Base-by-base conservation (phyloP, 352 stramenopile genomes). In the Pythium phragmitis region DNA sequence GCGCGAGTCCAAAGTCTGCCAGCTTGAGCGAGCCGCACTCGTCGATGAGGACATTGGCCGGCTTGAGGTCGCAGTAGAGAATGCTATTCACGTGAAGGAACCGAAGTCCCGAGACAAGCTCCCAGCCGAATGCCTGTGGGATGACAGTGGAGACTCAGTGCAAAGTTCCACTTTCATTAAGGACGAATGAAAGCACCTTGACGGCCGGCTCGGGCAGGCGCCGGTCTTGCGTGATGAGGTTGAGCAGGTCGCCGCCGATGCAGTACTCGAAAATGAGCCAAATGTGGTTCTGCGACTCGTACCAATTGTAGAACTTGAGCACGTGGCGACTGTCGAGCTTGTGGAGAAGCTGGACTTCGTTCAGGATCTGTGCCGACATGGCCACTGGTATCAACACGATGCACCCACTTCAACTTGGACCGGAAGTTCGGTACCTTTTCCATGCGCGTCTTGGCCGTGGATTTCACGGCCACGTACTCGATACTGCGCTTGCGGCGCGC, bases 181-280 rank as follows among this genome's bases (percentile, higher is more conserved):
- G 26, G 26, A 30, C 26, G 26, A 30, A 30, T 30, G 26, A 30
- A 30, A 5, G 26, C 4, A 30, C 26, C 26, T 30, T 30, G 26
- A 97, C 76, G 0, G 89, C 76, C 0, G 70, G 41, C 57, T 97
- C 87, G 0, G 92, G 91, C n/a, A 97, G 65, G 23, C 74, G 73
- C 58, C 87, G 88, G 69, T 94, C 85, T 68, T 97, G 88, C 23
- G 88, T 94, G 59, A 97, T 90, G 62, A 97, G 77, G 36, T 94
- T 94, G 50, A 96, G 77, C 63, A 97, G 72, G 67, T 96, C 87
- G 43, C 89, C 90, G 49, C 92, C 92, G 56, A 97, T 96, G 59
- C 91, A 97, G 74, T 91, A 98, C 78, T 98, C 92, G 28, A 97
- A 81, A 65, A 98, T 98, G 62, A 98, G 77, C 92, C 92, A 98